phyloP scores from a whole-genome alignment of 805 yeast species.

The Yamadazyma olivae region DNA sequence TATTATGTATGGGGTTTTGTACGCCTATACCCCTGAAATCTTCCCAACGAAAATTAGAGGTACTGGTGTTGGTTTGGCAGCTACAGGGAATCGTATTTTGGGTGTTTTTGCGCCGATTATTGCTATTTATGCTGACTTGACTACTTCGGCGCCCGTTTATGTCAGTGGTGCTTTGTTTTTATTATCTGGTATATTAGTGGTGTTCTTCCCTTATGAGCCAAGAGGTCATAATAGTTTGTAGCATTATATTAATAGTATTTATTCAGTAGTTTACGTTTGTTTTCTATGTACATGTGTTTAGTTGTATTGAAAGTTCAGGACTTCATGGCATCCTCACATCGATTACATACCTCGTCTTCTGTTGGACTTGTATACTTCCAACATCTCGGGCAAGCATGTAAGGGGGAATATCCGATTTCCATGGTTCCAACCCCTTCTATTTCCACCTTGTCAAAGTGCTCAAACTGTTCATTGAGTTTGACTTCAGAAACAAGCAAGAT shows the following conservation, averaged over 20 bases:
- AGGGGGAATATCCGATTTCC: conserved; percentile 42
- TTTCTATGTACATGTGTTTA: neutral
- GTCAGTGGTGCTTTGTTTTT: conserved; percentile 58
- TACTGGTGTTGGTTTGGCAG: conserved; percentile 59
- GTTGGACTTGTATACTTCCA: conserved; percentile 70
- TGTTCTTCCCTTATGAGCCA: conserved; percentile 28
- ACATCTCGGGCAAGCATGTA: conserved; percentile 85
- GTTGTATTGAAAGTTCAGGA: neutral
- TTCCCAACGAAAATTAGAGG: conserved; percentile 49
- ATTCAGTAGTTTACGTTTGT: neutral
- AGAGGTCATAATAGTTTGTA: conserved; percentile 12
- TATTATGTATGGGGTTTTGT: conserved; percentile 54
- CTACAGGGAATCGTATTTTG: conserved; percentile 50
- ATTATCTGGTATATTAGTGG: conserved; percentile 32
- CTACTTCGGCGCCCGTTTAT: conserved; percentile 59
- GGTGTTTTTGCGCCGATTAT: conserved; percentile 60
- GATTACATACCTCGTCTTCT: conserved; percentile 56
- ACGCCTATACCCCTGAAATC: conserved; percentile 67
- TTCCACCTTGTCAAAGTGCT: conserved; percentile 17
- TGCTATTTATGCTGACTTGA: conserved; percentile 50
- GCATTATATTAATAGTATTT: no score
- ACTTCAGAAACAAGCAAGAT: conserved; percentile 66
- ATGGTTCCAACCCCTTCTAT: conserved; percentile 2
- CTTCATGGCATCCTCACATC: conserved; percentile 51
- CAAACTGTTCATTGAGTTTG: conserved; percentile 21